These are phyloP conservation scores for Lentinus polychrous DNA, from an alignment of 1,284 basidiomycete genomes.

Conservation along the genomic window DNA sequence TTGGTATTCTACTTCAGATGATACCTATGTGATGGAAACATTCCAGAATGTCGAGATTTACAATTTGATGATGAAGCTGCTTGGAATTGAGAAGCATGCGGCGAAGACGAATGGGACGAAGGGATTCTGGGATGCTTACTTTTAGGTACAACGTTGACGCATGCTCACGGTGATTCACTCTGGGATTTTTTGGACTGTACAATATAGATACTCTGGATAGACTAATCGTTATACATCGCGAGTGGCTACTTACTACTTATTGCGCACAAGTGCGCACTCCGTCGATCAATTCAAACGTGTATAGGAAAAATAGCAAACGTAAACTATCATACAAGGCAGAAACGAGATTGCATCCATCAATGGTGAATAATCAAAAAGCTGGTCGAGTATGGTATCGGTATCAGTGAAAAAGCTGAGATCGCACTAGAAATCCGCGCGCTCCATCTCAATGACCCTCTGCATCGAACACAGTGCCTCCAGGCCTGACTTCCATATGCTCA, in stretches of 20 bases:
- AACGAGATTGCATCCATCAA: not conserved
- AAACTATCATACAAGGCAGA: not conserved
- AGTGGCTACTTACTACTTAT: not conserved
- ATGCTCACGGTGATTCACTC: too few species aligned
- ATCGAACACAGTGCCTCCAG: slow-evolving; percentile 58
- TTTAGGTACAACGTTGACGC: slow-evolving; percentile 26
- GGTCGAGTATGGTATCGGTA: not conserved
- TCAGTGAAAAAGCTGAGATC: not conserved
- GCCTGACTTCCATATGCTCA: slow-evolving; percentile 45
- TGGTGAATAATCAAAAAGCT: not conserved
- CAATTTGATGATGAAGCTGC: slow-evolving; percentile 69
- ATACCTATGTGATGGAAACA: slow-evolving; percentile 68
- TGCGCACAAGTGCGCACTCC: not conserved
- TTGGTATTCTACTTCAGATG: slow-evolving; percentile 60
- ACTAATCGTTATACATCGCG: not conserved
- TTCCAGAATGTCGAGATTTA: slow-evolving; percentile 86
- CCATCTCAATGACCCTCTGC: slow-evolving; percentile 37
- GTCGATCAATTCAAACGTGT: not conserved
- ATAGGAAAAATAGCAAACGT: not conserved
- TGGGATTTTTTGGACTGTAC: not conserved
- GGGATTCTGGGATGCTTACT: slow-evolving; percentile 77
- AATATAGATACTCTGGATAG: not conserved
- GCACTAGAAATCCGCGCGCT: not conserved
- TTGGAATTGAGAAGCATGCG: slow-evolving; percentile 54
- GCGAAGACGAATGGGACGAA: slow-evolving; percentile 71